Evolutionary conservation across 2,329 filamentous ascomycete species (phyloP), one percentile per base, ranked within the genome.

Genomic region (Sporothrix luriei): DNA sequence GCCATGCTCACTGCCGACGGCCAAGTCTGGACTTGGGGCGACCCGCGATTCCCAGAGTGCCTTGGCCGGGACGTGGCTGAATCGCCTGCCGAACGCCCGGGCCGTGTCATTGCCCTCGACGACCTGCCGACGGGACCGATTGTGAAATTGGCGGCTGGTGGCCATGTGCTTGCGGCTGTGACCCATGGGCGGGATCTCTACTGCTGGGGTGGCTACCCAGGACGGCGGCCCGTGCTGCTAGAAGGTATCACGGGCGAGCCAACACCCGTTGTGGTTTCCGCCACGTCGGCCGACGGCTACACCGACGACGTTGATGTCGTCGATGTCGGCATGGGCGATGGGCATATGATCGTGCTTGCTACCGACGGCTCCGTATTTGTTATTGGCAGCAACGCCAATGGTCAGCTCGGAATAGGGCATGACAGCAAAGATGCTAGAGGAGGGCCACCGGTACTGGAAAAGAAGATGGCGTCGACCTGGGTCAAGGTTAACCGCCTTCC

Each of bases 181-280:
- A 90, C 87, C 0, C 78, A 81, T 13, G 85, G 84, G 2, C 80
- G 84, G 43, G 85, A 87, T 70, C 76, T 90, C 1, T 91, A 91
- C 74, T 75, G 85, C 29, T 91, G 88, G 88, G 88, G 89, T 40
- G 78, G n/a, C 21, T 78, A 79, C 61, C 76, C 78, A 24, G 79
- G 78, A 7, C 74, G 74, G 21, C 21, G 14, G 55, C 57, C 61
- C 3, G 69, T 73, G 26, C 73, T 82, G 21, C 72, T 59, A 11
- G 72, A 49, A 2, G 26, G 46, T 7, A 54, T 75, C n/a, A 43
- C 52, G 2, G 73, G 72, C 21, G 72, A 74, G 10, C 83, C 85
- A 1, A 79, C 76, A 43, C 85, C 84, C 0, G 75, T 84, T 1
- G 80, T 83, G 10, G 77, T 86, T 0, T 14, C 14, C 13, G 33